Conservation (phyloP, 176 grass and related monocot genomes). For the Avena atlantica region DNA sequence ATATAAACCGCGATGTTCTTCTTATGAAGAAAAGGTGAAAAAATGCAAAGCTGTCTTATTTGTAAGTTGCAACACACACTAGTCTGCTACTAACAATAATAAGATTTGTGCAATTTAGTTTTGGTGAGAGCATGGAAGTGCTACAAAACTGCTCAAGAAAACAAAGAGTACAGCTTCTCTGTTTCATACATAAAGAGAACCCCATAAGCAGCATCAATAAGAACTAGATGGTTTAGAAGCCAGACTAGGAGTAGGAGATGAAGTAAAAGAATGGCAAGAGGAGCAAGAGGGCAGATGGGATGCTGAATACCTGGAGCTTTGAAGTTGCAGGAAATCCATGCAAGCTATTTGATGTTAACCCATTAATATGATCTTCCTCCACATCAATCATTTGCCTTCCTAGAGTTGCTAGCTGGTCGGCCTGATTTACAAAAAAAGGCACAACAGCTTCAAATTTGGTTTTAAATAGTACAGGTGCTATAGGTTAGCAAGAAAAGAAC, state of each 20-base stretch:
- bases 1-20: background rate
- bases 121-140: slow-evolving; percentile 8
- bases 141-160: background rate
- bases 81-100: background rate
- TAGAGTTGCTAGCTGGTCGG: slow-evolving; percentile 38
- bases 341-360: slow-evolving; percentile 49
- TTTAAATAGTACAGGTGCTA: slow-evolving; percentile 7
- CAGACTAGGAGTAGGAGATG: slow-evolving; percentile 23
- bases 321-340: slow-evolving; percentile 50
- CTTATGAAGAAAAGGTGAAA: background rate
- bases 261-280: slow-evolving; percentile 10
- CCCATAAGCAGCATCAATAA: slow-evolving; percentile 3
- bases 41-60: background rate
- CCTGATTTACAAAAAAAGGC: slow-evolving; percentile 43
- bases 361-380: slow-evolving; percentile 60
- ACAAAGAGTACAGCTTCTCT: slow-evolving; percentile 33
- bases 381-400: slow-evolving; percentile 44
- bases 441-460: slow-evolving; percentile 6
- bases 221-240: background rate
- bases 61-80: background rate
- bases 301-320: slow-evolving; percentile 63
- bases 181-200: background rate
- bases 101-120: background rate
- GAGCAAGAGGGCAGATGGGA: slow-evolving; percentile 1
- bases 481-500: background rate